These are phyloP conservation scores for Hymenoscyphus infarciens DNA, from an alignment of 2,329 filamentous ascomycete species.

Conservation along the genomic window DNA sequence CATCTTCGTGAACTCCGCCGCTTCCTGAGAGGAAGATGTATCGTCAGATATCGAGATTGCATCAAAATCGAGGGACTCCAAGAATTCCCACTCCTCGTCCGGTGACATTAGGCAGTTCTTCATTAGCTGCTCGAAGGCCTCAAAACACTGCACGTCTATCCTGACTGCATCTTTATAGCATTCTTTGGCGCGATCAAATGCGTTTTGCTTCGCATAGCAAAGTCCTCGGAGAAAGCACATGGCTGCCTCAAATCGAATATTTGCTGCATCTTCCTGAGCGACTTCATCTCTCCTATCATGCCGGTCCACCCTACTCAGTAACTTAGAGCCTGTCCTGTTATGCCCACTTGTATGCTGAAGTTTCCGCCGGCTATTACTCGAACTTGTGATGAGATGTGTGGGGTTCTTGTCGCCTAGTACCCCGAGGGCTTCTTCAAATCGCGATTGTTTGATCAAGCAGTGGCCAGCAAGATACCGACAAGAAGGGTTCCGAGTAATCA, in stretches of 20 bases:
- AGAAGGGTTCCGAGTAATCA: conserved; percentile 75
- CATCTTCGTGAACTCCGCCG: conserved; percentile 90
- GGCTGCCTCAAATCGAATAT: conserved; percentile 84
- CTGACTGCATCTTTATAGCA: conserved; percentile 97
- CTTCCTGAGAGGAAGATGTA: conserved; percentile 71
- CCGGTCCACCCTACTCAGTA: conserved; percentile 29
- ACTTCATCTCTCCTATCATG: conserved; percentile 30
- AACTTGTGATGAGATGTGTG: conserved; percentile 74
- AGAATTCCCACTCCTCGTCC: conserved; percentile 66
- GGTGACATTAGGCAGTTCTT: conserved; percentile 87
- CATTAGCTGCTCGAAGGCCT: conserved; percentile 97
- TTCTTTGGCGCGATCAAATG: conserved; percentile 94
- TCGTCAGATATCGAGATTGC: conserved; percentile 66
- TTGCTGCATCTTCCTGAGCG: conserved; percentile 62
- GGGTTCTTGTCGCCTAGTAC: conserved; percentile 91
- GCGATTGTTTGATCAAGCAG: conserved; percentile 87
- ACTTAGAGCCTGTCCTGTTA: conserved; percentile 48
- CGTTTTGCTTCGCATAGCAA: conserved; percentile 95
- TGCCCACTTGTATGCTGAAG: conserved; percentile 61
- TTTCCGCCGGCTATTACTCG: conserved; percentile 64
- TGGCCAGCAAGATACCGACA: conserved; percentile 92
- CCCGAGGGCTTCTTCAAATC: conserved; percentile 82
- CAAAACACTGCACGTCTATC: conserved; percentile 97
- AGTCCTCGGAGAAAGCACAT: conserved; percentile 96
- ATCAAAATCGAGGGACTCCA: conserved; percentile 81